These are phyloP conservation scores for Naganishia cerealis DNA, from an alignment of 1,284 basidiomycete genomes.

Conservation along the genomic window DNA sequence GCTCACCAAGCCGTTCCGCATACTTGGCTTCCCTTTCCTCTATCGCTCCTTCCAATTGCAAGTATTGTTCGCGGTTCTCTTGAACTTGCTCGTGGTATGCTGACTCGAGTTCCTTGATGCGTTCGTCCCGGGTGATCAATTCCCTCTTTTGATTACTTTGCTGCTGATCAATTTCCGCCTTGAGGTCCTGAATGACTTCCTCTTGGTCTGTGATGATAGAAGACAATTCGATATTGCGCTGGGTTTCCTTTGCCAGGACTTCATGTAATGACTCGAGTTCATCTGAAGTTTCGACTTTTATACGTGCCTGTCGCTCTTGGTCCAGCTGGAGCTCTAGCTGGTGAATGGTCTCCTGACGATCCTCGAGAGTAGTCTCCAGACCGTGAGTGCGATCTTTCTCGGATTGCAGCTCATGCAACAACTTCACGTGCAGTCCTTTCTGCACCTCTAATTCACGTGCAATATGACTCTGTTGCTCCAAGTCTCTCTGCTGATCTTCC, in stretches of 20 bases:
- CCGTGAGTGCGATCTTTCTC: neutral
- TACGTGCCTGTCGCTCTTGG: neutral
- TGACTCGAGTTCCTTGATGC: slow-evolving; percentile 8
- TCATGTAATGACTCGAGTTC: slow-evolving; percentile 3
- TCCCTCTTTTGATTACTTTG: neutral
- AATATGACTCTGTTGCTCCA: neutral
- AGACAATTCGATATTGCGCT: slow-evolving; percentile 11
- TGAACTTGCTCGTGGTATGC: slow-evolving; percentile 15
- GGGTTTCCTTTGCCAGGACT: slow-evolving; percentile 4
- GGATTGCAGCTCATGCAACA: neutral
- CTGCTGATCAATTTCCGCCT: neutral
- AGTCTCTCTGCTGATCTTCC: neutral
- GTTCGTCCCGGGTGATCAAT: neutral
- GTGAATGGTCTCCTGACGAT: neutral
- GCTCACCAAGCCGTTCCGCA: slow-evolving; percentile 7
- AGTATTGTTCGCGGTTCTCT: slow-evolving; percentile 18
- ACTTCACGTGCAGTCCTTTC: neutral
- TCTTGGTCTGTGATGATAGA: slow-evolving; percentile 7
- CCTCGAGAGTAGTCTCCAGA: neutral
- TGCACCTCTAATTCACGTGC: neutral
- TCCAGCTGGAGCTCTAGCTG: slow-evolving; percentile 5
- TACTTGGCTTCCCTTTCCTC: slow-evolving; percentile 23
- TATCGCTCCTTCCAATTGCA: slow-evolving; percentile 24
- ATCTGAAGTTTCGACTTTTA: neutral
- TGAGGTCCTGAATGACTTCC: neutral